Evolutionary conservation across 1,284 basidiomycete genomes (phyloP).

Genomic region (Trichosporon ovoides): DNA sequence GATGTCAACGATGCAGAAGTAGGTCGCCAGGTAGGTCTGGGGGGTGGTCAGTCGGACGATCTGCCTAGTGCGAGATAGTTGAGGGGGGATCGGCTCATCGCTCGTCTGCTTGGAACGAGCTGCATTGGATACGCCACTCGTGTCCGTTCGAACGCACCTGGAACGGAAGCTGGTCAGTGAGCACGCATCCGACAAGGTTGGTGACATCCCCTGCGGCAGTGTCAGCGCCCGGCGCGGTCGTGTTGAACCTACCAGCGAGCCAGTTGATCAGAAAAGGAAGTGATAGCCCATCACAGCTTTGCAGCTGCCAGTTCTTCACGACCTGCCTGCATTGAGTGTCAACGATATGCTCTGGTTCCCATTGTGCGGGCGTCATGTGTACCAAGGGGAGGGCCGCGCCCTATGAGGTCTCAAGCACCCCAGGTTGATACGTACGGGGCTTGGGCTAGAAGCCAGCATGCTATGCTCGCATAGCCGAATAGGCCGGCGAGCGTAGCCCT

Average conservation of each 20-base stretch:
- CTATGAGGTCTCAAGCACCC: background rate
- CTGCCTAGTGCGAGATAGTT: background rate
- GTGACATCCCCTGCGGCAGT: constrained; percentile 68
- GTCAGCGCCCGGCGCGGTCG: background rate
- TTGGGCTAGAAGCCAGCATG: constrained; percentile 85
- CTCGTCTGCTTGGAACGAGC: background rate
- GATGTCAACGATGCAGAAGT: constrained; percentile 76
- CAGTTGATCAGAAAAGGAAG: constrained; percentile 85
- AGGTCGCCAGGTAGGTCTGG: constrained; percentile 79
- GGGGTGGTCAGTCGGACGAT: background rate
- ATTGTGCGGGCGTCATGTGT: background rate
- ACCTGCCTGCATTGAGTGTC: constrained; percentile 59
- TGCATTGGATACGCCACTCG: background rate
- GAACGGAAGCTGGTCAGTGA: constrained; percentile 89
- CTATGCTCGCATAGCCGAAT: constrained; percentile 66
- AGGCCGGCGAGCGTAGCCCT: constrained; percentile 10
- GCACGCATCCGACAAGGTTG: constrained; percentile 77
- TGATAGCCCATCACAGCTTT: constrained; percentile 78
- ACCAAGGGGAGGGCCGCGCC: background rate
- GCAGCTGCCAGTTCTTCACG: constrained; percentile 65
- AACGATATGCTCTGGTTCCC: background rate
- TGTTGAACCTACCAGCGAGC: constrained; percentile 64
- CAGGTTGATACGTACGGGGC: constrained; percentile 65
- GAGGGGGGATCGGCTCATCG: background rate
- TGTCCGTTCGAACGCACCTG: constrained; percentile 58